A percentile compares a stretch with the other conserved stretches of the same genome.
phyloP scores from a whole-genome alignment of 2,329 filamentous ascomycete species.

The Neobulgaria alba region DNA sequence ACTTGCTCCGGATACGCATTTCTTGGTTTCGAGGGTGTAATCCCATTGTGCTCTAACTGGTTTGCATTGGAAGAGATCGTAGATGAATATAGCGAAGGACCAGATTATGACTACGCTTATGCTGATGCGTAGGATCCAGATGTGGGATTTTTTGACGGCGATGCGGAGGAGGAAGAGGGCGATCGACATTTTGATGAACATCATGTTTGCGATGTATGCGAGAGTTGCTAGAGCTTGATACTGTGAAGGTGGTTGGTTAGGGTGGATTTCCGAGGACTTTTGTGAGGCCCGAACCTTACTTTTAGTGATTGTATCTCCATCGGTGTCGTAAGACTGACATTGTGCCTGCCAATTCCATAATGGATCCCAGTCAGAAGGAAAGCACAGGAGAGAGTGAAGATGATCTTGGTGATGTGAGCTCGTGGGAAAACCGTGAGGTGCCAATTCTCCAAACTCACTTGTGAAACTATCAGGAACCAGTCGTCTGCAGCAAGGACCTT shows the following conservation, averaged over 20 bases:
- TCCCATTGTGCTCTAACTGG: slow-evolving; percentile 42
- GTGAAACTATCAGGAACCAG: slow-evolving; percentile 13
- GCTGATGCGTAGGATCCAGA: slow-evolving; percentile 38
- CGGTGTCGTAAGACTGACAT: slow-evolving; percentile 1
- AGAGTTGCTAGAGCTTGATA: slow-evolving; percentile 37
- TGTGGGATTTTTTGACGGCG: slow-evolving; percentile 37
- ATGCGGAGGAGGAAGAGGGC: slow-evolving; percentile 42
- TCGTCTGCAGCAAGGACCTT: slow-evolving; percentile 15
- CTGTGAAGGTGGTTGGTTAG: slow-evolving; percentile 3
- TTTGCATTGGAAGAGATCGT: slow-evolving; percentile 17
- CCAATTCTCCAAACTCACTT: slow-evolving; percentile 3
- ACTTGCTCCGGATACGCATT: slow-evolving; percentile 5
- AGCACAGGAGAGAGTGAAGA: slow-evolving; percentile 11
- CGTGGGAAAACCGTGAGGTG: not conserved
- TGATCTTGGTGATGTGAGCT: too few relatives aligned
- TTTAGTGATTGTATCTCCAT: slow-evolving; percentile 11
- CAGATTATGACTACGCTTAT: slow-evolving; percentile 40
- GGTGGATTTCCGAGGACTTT: not conserved
- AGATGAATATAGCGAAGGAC: slow-evolving; percentile 39
- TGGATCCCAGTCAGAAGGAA: slow-evolving; percentile 11
- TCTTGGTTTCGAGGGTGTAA: slow-evolving; percentile 6
- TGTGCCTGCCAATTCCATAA: slow-evolving; percentile 17
- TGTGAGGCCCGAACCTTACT: slow-evolving; percentile 2
- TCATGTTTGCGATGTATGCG: slow-evolving; percentile 14
- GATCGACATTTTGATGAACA: slow-evolving; percentile 17